Evolutionary conservation across 176 grass and related monocot genomes (phyloP).

Genomic region (Tuctoria greenei): DNA sequence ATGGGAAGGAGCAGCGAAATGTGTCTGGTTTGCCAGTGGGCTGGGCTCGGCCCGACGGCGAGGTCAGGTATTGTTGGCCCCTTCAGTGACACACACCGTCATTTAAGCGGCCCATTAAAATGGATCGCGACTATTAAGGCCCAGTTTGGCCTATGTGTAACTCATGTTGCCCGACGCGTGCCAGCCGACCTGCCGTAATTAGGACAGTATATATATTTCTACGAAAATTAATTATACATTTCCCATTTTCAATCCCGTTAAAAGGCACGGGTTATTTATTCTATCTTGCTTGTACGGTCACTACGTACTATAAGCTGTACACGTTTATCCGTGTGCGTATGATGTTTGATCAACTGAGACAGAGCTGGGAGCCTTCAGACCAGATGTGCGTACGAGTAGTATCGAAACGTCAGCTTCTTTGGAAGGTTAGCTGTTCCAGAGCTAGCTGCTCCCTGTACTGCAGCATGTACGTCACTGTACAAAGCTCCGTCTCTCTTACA

Average conservation of each 20-base stretch:
- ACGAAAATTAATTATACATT: neutral
- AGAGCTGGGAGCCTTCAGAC: too few species aligned
- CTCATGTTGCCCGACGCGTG: too few species aligned
- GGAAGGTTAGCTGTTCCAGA: conserved; percentile 29
- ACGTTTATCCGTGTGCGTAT: neutral
- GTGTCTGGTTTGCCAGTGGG: neutral
- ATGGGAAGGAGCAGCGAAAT: neutral
- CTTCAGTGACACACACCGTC: neutral
- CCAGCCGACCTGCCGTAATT: neutral
- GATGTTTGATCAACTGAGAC: neutral
- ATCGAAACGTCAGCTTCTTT: conserved; percentile 15
- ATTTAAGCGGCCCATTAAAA: too few species aligned
- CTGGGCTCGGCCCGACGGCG: neutral
- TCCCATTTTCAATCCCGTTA: neutral
- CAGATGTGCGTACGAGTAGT: neutral
- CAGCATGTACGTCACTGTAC: conserved; percentile 24
- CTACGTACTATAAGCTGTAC: neutral
- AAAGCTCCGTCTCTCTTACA: conserved; percentile 15
- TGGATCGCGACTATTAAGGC: too few species aligned
- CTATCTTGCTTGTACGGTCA: neutral
- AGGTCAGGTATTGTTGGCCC: neutral
- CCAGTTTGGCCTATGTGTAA: too few species aligned
- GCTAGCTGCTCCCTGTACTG: conserved; percentile 23
- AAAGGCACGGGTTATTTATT: neutral
- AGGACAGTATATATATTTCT: neutral